Percentiles rank a stretch among this genome's conserved stretches.
phyloP scores from a whole-genome alignment of 371 early-diverging fungal genomes.

The Actinomortierella wolfii region DNA sequence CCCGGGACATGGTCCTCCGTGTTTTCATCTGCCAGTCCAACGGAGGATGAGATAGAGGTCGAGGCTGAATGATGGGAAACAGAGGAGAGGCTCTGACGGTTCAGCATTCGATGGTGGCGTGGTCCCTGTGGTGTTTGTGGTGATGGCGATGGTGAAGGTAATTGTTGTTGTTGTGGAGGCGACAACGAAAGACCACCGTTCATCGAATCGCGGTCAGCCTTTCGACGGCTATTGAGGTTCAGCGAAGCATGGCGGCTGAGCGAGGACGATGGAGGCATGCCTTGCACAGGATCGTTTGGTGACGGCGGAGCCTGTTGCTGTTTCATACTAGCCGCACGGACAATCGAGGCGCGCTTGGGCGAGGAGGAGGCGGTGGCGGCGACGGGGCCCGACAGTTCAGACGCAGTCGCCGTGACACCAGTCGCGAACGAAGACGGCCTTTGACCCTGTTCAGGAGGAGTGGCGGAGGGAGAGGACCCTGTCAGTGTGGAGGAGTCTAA shows the following conservation, averaged over 20 bases:
- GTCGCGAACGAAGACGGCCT: slow-evolving; percentile 16
- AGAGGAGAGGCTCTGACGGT: slow-evolving; percentile 33
- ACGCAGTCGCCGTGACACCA: too few species aligned
- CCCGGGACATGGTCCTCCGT: slow-evolving; percentile 32
- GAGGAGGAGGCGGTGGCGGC: too few species aligned
- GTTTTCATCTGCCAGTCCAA: too few species aligned
- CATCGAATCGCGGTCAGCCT: too few species aligned
- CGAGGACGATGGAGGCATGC: slow-evolving; percentile 1
- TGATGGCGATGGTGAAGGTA: slow-evolving; percentile 26
- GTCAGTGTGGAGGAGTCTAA: too few species aligned
- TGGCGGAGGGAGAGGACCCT: background rate
- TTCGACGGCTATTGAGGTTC: slow-evolving; percentile 7
- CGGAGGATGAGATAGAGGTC: too few species aligned
- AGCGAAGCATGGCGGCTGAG: slow-evolving; percentile 24
- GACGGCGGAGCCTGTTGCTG: background rate
- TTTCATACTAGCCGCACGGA: too few species aligned
- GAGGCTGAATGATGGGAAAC: slow-evolving; percentile 13
- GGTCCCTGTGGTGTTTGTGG: slow-evolving; percentile 22
- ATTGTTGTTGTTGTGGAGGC: background rate
- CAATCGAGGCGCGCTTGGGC: too few species aligned
- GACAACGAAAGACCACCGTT: slow-evolving; percentile 17
- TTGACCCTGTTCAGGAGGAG: too few species aligned
- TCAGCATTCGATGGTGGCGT: slow-evolving; percentile 36
- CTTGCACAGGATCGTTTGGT: background rate
- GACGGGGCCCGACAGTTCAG: too few species aligned